Conservation (phyloP, 2,329 filamentous ascomycete genomes). For the Ceratocystis destructans region DNA sequence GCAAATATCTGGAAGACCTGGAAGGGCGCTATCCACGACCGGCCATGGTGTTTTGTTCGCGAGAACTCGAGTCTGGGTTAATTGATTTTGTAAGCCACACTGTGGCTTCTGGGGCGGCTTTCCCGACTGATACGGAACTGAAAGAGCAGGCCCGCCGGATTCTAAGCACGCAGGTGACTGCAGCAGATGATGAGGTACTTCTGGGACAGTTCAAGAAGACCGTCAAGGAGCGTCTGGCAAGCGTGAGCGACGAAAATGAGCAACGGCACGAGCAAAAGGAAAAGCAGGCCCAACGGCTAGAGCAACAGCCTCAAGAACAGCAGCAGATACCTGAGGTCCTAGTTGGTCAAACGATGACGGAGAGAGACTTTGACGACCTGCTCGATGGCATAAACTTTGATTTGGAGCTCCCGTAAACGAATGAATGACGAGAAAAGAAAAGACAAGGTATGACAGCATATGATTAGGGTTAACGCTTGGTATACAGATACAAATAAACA, state of each 20-base stretch:
- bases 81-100: slow-evolving; percentile 34
- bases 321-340: background rate
- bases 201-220: slow-evolving; percentile 39
- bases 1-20: slow-evolving; percentile 36
- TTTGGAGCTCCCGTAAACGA: slow-evolving; percentile 3
- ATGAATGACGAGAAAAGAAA: background rate
- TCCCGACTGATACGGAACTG: slow-evolving; percentile 38
- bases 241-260: background rate
- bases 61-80: slow-evolving; percentile 44
- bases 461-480: background rate
- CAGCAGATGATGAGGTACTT: slow-evolving; percentile 41
- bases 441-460: background rate
- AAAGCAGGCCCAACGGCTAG: background rate
- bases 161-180: slow-evolving; percentile 32
- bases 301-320: background rate
- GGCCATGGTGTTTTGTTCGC: slow-evolving; percentile 42
- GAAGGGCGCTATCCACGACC: slow-evolving; percentile 33
- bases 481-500: too few relatives aligned
- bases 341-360: slow-evolving; percentile 8
- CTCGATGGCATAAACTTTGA: slow-evolving; percentile 15
- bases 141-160: slow-evolving; percentile 36
- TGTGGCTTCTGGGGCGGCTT: slow-evolving; percentile 27
- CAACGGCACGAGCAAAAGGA: background rate
- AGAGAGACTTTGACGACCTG: slow-evolving; percentile 15
- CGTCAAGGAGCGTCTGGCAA: slow-evolving; percentile 5